Base-by-base conservation (phyloP, 306 rosid genomes). In the Parietaria judaica region DNA sequence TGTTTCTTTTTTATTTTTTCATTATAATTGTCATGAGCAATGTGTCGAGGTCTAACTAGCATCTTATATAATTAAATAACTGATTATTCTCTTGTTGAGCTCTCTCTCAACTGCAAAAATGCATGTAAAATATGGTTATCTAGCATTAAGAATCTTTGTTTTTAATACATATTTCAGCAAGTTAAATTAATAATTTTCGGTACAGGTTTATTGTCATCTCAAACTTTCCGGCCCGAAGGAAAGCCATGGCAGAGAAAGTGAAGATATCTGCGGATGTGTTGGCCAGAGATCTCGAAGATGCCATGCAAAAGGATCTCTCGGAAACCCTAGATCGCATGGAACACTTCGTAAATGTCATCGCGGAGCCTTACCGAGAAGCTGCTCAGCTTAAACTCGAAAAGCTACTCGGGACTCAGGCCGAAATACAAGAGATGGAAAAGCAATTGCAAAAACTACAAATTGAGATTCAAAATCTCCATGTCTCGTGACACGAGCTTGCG, bases 391-490 rank as follows among this genome's bases (percentile, higher is more conserved):
- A 81, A 79, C 66, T 92, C 66, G 86, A 88, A 75, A 82, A 56
- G 63, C 80, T 88, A 58, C 73, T 65, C 49, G 80, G 63, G 72
- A 72, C 77, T 74, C 90, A 84, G 70, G 83, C 78, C 49, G 94
- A 86, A 74, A 37, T 92, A 66, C 74, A 81, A 8, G 76, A 67
- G 65, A 71, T 82, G 39, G 90, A 81, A 68, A 86, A 82, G 71
- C 80, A 82, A 66, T 79, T 92, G 52, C 80, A 83, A 78, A 79
- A 73, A 23, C 65, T 92, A 17, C 87, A 81, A 61, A 71, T 71
- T 61, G 96, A 87, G 37, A 84, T 92, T 66, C 96, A 92, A 80
- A 88, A 88, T 71, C 88, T 88, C 69, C 94, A 84, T 36, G 82
- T 84, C 49, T 81, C 77, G 4, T 88, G 90, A 86, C 41, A 44